phyloP scores from a whole-genome alignment of 148 eudicot genomes.

The Cornus florida region DNA sequence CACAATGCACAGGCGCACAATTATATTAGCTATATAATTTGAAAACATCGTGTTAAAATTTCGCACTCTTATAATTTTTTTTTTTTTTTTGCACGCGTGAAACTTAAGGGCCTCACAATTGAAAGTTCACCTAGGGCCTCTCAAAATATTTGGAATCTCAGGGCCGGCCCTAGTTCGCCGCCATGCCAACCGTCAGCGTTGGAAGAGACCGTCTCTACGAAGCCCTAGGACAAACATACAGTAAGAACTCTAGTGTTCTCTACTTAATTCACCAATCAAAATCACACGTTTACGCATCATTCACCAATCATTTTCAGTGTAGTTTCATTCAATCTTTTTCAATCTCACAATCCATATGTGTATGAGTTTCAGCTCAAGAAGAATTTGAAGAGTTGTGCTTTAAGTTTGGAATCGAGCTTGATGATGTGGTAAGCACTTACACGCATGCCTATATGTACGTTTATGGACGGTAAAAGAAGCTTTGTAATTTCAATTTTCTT shows the following conservation, averaged over 20 bases:
- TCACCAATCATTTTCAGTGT: neutral
- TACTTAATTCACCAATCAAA: neutral
- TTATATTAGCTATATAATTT: too few species aligned
- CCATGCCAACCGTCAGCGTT: constrained; percentile 86
- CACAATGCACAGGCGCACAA: too few species aligned
- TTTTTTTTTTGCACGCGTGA: too few species aligned
- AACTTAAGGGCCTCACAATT: too few species aligned
- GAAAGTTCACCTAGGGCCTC: too few species aligned
- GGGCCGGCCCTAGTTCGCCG: too few species aligned
- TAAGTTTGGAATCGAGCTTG: constrained; percentile 94
- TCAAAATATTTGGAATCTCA: too few species aligned
- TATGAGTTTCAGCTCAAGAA: constrained; percentile 42
- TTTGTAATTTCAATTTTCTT: too few species aligned
- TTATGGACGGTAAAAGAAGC: too few species aligned
- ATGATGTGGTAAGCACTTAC: constrained; percentile 72
- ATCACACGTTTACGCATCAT: neutral
- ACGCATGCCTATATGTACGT: neutral
- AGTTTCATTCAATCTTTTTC: neutral
- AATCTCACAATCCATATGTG: neutral
- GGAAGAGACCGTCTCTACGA: constrained; percentile 76
- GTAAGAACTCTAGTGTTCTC: constrained; percentile 21
- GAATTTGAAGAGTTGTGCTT: constrained; percentile 86
- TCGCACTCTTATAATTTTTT: too few species aligned
- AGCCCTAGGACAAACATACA: constrained; percentile 51
- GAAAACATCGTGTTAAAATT: too few species aligned